Base-by-base conservation (phyloP, 2,329 filamentous ascomycete species). In the Aschersonia sp. region DNA sequence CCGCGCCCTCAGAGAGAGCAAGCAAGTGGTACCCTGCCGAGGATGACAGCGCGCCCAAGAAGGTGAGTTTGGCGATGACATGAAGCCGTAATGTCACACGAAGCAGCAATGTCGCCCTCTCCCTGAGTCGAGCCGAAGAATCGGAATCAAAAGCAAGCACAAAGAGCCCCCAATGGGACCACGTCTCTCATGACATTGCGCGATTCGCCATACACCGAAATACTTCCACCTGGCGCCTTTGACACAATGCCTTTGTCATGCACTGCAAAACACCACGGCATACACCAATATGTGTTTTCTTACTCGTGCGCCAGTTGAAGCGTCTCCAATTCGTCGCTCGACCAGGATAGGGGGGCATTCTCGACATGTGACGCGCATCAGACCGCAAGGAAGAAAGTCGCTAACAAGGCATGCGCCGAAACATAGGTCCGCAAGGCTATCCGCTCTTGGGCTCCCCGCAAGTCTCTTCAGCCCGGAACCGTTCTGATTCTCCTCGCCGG, bases 21-120 rank as follows among this genome's bases (percentile, higher is more conserved):
- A 82, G 86, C 79, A 97, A 95, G 79, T 98, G 90, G 87, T 98
- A 98, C 77, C 87, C 88, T 71, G 86, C 87, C 68, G 85, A 94
- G 72, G 90, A 95, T 73, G 85, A 90, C 67, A 68, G 79, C 69
- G 75, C 84, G 73, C 79, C 81, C 65, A 94, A 89, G 82, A 90
- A 94, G 86, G 92, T 98, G 81, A 79, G 88, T 85, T 39, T 64
- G 56, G 12, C 50, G 51, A 47, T 52, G 51, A 57, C 56, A 46
- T 44, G 49, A 46, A 14, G n/a, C 8, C 4, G 42, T 31, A 29
- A 43, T 37, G 35, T 37, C 12, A 37, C 12, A 12, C 35, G 35
- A 12, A 37, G 35, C 35, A 8, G 35, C 4, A 4, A 22, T 22
- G 22, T 22, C 22, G 22, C 22, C 22, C 22, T 22, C 22, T 22